Evolutionary conservation across 2,329 filamentous ascomycete species (phyloP), one percentile per base, ranked within the genome.

Genomic region (Diaporthe ampelina): DNA sequence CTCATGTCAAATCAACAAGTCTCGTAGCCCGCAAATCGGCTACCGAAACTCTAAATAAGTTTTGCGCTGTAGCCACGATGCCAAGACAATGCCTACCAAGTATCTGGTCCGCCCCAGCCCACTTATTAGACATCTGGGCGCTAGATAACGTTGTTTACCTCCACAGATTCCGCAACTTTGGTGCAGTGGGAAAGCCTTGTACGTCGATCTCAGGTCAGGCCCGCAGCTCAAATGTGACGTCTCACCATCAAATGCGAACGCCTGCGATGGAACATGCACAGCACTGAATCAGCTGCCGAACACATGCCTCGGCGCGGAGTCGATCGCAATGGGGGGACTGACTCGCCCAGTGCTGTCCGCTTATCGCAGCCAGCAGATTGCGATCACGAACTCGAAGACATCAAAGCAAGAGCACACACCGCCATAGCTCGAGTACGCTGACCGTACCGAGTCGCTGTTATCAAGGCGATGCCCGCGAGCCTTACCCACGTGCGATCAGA

Each of bases 271-370:
- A 52, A 19, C 43, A 32, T 52, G 45, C 45, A 52, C 61, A 29
- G 29, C 45, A 67, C 61, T 52, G 61, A 67, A 35, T 67, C 43
- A 67, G 61, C 61, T 32, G 43, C 61, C 19, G 21, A 67, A 67
- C 43, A 24, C 19, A 37, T 17, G 43, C 61, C 61, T 50, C 61
- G 43, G 61, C 29, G 61, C 45, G 37, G 21, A 67, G 29, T n/a
- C 61, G 43, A 52, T 67, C 61, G 26, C 61, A 35, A 24, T 52
- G 61, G 26, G 61, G 29, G 26, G 21, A 10, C 61, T 67, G 61
- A 52, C 61, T 67, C 61, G 61, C 48, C 32, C 63, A 37, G 21
- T 0, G 11, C 7, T 67, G 21, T 19, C 13, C 21, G 21, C 43
- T 17, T 19, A 52, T 21, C 29, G 7, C 29, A 52, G 63, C 45